Base-by-base conservation (phyloP, 371 early-diverging fungal species). In the Funneliformis caledonium region DNA sequence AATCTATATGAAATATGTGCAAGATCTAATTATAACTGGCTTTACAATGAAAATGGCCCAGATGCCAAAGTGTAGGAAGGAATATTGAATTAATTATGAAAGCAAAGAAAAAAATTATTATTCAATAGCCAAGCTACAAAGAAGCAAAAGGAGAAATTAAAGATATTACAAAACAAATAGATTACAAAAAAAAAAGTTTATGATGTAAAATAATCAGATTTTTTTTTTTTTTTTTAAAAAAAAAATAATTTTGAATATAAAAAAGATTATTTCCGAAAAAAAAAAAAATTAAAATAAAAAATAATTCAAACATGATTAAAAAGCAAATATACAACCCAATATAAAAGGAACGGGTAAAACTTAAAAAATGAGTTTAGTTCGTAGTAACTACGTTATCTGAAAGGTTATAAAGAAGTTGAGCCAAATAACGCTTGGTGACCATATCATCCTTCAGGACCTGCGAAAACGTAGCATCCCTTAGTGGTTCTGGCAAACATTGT, bases 401-500 rank as follows among this genome's bases (percentile, higher is more conserved):
- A 26, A 92, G 85, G 74, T 92, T 93, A 80, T 89, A 81, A 72
- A 94, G 85, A 80, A 94, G 82, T 83, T 92, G 91, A 1, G 88
- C 87, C 67, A 93, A 84, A 72, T 91, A 92, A 52, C 92, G 86
- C 75, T 95, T 95, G 7, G 96, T 95, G 45, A 93, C 93, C 33
- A 90, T 83, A 82, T 97, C 97, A 82, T 96, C 97, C 80, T 95
- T 94, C 77, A 96, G 85, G 4, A 89, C 91, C 80, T 86, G 87
- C 6, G 91, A 88, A 85, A 97, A 96, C 0, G 96, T 94, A 0
- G 90, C 85, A 79, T 96, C 96, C 59, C 95, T 84, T 72, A 97
- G 85, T 16, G 94, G 93, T 52, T 95, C 94, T 42, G 97, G 97
- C 73, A 97, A 87, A 81, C 95, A 95, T 83, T 96, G 95, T 48